Conservation (phyloP, 306 rosid species). For the Comarum palustre region DNA sequence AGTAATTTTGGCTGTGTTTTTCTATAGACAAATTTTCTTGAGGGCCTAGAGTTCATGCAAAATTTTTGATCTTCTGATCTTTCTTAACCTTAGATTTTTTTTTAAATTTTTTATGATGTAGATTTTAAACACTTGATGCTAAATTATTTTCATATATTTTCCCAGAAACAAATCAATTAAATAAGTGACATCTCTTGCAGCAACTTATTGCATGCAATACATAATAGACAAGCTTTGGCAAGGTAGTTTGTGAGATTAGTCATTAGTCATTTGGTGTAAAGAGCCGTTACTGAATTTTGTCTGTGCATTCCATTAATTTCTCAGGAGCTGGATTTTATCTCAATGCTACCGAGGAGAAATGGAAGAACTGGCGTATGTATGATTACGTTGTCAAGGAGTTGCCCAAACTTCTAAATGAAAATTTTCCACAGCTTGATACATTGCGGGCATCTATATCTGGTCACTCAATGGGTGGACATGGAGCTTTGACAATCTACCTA, state of each 20-base stretch:
- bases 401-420: slow-evolving; percentile 68
- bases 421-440: slow-evolving; percentile 75
- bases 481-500: slow-evolving; percentile 84
- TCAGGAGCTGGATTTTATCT: slow-evolving; percentile 95
- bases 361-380: slow-evolving; percentile 98
- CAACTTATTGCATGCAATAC: slow-evolving; percentile 3
- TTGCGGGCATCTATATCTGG: slow-evolving; percentile 81
- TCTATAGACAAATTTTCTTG: not conserved
- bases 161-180: not conserved
- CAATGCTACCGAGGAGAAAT: slow-evolving; percentile 92
- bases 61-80: not conserved
- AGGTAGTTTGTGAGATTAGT: too few species aligned
- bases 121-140: not conserved
- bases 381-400: slow-evolving; percentile 88
- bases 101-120: not conserved
- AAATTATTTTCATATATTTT: not conserved
- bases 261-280: not conserved
- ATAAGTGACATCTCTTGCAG: not conserved
- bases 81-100: not conserved
- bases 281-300: not conserved
- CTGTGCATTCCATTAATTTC: slow-evolving; percentile 1
- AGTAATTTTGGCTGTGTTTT: not conserved
- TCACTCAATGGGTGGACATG: slow-evolving; percentile 98
- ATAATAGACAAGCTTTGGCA: not conserved
- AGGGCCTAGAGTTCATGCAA: not conserved